Percentiles rank a stretch among this genome's conserved stretches.
phyloP scores from a whole-genome alignment of 2,329 filamentous ascomycete species.

The Aureobasidium sp. region DNA sequence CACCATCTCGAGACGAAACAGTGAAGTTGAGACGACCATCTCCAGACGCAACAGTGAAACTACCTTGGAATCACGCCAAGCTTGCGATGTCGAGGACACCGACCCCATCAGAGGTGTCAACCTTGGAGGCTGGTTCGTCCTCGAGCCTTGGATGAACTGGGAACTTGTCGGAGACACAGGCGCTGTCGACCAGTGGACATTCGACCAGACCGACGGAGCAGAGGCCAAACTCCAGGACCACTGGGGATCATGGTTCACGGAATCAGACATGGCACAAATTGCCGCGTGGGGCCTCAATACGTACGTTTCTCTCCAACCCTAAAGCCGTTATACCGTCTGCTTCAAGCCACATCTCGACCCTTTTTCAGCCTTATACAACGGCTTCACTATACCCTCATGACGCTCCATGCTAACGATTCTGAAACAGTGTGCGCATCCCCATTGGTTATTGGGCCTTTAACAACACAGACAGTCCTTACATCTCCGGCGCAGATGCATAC shows the following conservation, averaged over 20 bases:
- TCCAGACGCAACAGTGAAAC: not conserved
- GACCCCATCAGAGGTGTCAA: slow-evolving; percentile 43
- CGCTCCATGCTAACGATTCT: not conserved
- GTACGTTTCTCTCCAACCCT: not conserved
- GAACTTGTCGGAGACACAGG: slow-evolving; percentile 18
- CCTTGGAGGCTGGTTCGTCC: slow-evolving; percentile 43
- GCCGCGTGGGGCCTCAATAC: slow-evolving; percentile 26
- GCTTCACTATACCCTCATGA: not conserved
- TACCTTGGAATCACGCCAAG: not conserved
- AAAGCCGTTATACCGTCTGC: not conserved
- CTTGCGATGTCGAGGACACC: slow-evolving; percentile 27
- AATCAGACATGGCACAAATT: slow-evolving; percentile 35
- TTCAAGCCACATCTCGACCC: not conserved
- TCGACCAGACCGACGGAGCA: slow-evolving; percentile 24
- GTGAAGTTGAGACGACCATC: not conserved
- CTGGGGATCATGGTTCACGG: slow-evolving; percentile 31
- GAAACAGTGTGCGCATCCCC: slow-evolving; percentile 42
- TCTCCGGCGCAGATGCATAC: slow-evolving; percentile 43
- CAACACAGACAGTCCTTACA: slow-evolving; percentile 43
- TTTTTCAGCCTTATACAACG: not conserved
- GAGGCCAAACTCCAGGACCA: slow-evolving; percentile 25
- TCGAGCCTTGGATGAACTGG: slow-evolving; percentile 31
- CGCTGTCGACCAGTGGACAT: slow-evolving; percentile 31
- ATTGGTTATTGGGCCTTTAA: slow-evolving; percentile 54
- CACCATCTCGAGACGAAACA: not conserved